Conservation (phyloP, 768 basidiomycete species). For the Dacryopinax primogenitus region DNA sequence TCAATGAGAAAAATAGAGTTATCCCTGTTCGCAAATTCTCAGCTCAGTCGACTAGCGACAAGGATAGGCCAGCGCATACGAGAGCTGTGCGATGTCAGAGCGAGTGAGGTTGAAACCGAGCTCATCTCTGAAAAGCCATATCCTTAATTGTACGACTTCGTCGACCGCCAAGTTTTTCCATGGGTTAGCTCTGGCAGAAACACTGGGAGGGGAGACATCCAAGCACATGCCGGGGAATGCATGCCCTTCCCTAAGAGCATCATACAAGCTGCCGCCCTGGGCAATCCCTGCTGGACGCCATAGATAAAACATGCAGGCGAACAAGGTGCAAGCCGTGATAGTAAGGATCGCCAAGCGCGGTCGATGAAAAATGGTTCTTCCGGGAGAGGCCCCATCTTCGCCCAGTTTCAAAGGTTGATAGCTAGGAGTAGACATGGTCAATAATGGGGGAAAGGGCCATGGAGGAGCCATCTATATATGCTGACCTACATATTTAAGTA, state of each 20-base stretch:
- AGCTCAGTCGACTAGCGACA: background rate
- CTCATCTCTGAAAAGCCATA: slow-evolving; percentile 36
- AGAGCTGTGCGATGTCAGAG: slow-evolving; percentile 23
- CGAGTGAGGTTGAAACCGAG: slow-evolving; percentile 39
- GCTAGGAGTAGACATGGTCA: background rate
- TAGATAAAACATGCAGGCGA: background rate
- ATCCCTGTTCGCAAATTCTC: slow-evolving; percentile 25
- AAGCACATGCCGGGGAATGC: background rate
- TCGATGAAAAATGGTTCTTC: background rate
- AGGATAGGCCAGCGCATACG: slow-evolving; percentile 8
- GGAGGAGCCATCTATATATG: too few species aligned
- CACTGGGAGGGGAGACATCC: background rate
- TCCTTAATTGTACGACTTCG: slow-evolving; percentile 34
- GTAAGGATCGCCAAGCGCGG: background rate
- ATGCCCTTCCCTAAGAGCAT: background rate
- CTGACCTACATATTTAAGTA: too few species aligned
- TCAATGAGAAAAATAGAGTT: slow-evolving; percentile 44
- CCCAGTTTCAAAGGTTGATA: background rate
- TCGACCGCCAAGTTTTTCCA: slow-evolving; percentile 40
- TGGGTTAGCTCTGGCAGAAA: slow-evolving; percentile 27
- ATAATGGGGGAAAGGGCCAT: too few species aligned
- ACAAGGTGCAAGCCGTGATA: background rate
- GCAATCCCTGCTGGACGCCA: background rate
- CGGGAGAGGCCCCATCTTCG: background rate
- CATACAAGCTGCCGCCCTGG: background rate